These are phyloP conservation scores for Sparassis latifolia DNA, from an alignment of 1,284 basidiomycete genomes.

Conservation along the genomic window DNA sequence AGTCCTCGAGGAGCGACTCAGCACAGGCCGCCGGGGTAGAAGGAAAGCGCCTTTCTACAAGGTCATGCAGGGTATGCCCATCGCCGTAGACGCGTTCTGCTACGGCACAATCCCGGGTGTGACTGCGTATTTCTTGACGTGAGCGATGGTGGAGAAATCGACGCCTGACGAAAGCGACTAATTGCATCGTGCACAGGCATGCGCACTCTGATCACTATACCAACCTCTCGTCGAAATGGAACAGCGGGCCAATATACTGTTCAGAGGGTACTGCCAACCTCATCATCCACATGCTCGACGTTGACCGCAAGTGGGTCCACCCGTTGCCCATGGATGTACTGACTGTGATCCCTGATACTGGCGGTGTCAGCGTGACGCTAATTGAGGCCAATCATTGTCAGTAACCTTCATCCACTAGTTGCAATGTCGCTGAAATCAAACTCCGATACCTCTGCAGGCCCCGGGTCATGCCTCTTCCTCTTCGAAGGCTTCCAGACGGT, in stretches of 20 bases:
- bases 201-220: constrained; percentile 96
- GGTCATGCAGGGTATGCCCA: constrained; percentile 95
- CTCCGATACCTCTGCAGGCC: constrained; percentile 37
- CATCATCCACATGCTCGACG: constrained; percentile 83
- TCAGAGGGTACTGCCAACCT: constrained; percentile 88
- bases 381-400: constrained; percentile 96
- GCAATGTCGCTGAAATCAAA: background rate
- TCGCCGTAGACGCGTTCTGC: constrained; percentile 92
- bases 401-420: constrained; percentile 10
- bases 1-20: constrained; percentile 40
- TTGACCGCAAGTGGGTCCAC: constrained; percentile 83
- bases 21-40: constrained; percentile 48
- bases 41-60: constrained; percentile 91
- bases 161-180: background rate
- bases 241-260: constrained; percentile 90
- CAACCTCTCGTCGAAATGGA: constrained; percentile 83
- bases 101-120: constrained; percentile 89
- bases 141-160: constrained; percentile 19
- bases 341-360: constrained; percentile 72
- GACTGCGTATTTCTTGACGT: constrained; percentile 87
- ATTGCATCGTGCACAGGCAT: constrained; percentile 45
- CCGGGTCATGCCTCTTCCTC: constrained; percentile 90
- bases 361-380: constrained; percentile 84
- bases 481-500: constrained; percentile 90
- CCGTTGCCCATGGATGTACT: constrained; percentile 79